These are phyloP conservation scores for Ceratobasidium sp. DNA, from an alignment of 1,284 basidiomycete genomes.

Conservation along the genomic window DNA sequence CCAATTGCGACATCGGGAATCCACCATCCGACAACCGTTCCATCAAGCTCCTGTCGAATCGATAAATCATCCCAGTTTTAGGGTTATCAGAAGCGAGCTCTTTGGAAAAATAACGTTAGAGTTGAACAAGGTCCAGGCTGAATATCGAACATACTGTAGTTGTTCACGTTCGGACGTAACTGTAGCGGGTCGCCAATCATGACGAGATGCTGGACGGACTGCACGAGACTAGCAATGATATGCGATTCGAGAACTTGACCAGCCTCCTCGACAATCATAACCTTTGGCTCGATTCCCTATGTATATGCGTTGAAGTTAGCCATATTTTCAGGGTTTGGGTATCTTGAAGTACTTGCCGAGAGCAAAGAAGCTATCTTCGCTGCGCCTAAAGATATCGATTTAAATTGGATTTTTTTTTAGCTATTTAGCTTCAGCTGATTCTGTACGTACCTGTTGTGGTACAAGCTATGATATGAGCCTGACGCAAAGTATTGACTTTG, in stretches of 20 bases:
- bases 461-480: conserved; percentile 48
- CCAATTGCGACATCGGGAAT: conserved; percentile 62
- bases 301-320: background rate
- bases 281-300: conserved; percentile 64
- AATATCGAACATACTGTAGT: conserved; percentile 62
- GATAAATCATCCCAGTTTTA: conserved; percentile 59
- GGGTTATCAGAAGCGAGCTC: conserved; percentile 66
- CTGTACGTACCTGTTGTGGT: conserved; percentile 48
- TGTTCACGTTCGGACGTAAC: conserved; percentile 72
- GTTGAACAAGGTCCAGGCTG: too few species aligned
- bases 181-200: conserved; percentile 77
- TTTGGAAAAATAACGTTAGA: conserved; percentile 46
- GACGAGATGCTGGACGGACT: conserved; percentile 61
- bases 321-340: background rate
- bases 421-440: background rate
- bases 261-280: conserved; percentile 75
- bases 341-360: conserved; percentile 31
- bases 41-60: conserved; percentile 71
- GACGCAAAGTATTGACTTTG: conserved; percentile 38
- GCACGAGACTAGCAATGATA: conserved; percentile 57
- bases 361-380: conserved; percentile 48
- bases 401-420: too few species aligned
- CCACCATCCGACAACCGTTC: conserved; percentile 64
- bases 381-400: too few species aligned
- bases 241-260: conserved; percentile 83